Evolutionary conservation across 176 grass and related monocot species (phyloP).

Genomic region (Zizania latifolia): DNA sequence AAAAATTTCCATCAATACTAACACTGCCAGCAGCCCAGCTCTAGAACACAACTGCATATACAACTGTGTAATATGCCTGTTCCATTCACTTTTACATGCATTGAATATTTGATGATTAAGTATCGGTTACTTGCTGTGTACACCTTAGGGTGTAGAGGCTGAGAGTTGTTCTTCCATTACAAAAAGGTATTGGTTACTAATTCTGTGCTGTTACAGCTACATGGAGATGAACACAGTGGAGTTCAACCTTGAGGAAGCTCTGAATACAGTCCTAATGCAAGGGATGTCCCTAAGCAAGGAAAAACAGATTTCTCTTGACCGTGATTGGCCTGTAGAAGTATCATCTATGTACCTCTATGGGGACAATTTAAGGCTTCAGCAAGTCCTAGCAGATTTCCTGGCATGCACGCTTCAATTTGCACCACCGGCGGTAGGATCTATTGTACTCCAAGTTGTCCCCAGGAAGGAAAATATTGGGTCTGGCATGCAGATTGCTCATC

Average conservation of each 20-base stretch:
- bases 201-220: conserved; percentile 47
- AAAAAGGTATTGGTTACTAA: neutral
- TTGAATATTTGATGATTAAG: neutral
- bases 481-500: conserved; percentile 81
- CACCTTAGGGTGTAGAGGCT: no score
- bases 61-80: neutral
- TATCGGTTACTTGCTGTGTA: no score
- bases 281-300: conserved; percentile 74
- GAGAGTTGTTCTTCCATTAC: no score
- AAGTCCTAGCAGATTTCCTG: conserved; percentile 77
- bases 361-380: conserved; percentile 98
- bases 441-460: conserved; percentile 63
- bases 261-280: conserved; percentile 83
- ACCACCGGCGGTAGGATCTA: conserved; percentile 55
- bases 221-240: conserved; percentile 76
- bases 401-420: conserved; percentile 78
- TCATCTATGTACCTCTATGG: conserved; percentile 75
- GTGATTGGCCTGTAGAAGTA: conserved; percentile 80
- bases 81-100: neutral
- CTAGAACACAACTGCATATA: neutral
- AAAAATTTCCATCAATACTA: neutral
- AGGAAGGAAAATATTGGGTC: conserved; percentile 72
- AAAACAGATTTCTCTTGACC: conserved; percentile 51
- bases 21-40: neutral
- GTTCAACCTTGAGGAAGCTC: conserved; percentile 69